Base-by-base conservation (phyloP, 2,329 filamentous ascomycete species). In the Xylariaceae sp. region DNA sequence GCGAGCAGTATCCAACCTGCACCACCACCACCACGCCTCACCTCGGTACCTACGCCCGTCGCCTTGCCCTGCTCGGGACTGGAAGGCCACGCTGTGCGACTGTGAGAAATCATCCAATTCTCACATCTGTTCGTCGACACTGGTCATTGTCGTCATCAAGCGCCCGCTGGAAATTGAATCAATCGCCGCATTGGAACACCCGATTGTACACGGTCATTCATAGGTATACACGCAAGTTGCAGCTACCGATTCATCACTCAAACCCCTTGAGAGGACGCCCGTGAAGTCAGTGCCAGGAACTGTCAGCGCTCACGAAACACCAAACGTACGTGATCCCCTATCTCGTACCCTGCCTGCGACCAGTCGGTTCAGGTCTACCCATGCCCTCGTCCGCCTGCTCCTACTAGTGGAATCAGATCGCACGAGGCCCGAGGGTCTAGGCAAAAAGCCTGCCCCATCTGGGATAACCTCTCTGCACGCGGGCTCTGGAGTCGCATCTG, bases 251-350 rank as follows among this genome's bases (percentile, higher is more conserved):
- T n/a, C 7, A 7, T 17, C 15, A 32, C 42, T 42, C 44, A 42
- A n/a, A 36, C 24, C 32, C 13, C n/a, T 41, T 28, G 13, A 24
- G 34, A 18, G n/a, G n/a, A 34, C 12, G 11, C 22, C 32, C 31
- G 31, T 29, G 4, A 38, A 18, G 32, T 31, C 37, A 19, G n/a
- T 16, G 12, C 16, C 30, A 29, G 30, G 47, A 47, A 55, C 55
- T 50, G 56, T 53, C 44, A 34, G 37, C 37, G 33, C 43, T 57
- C 55, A 61, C 65, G 64, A 69, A 70, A 71, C 66, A 49, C 59
- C 56, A 62, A 61, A 50, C 56, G 67, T 68, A 68, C 56, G 66
- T 68, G 64, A 63, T 53, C 55, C 34, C 56, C 49, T 55, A 55
- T 44, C 54, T 46, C 49, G 42, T 50, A 49, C 57, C 56, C 55